Evolutionary conservation across 768 basidiomycete species (phyloP).

Genomic region (Hemileccinum rubropunctum): DNA sequence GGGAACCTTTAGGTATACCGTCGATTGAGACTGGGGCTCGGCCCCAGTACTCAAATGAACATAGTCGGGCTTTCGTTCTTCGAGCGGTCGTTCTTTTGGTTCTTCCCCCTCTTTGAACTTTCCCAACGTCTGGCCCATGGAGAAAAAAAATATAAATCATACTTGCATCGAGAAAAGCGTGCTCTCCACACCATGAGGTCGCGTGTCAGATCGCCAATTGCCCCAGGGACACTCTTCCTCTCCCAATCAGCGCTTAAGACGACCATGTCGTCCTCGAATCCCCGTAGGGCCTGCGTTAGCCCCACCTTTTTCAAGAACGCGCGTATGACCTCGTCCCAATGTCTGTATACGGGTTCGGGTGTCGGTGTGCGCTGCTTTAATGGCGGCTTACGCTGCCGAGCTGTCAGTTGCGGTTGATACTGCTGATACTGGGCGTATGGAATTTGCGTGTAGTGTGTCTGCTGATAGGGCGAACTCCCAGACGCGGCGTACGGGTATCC

Average conservation of each 20-base stretch:
- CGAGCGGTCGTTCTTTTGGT: slow-evolving; percentile 39
- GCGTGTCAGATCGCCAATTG: slow-evolving; percentile 49
- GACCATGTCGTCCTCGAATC: slow-evolving; percentile 69
- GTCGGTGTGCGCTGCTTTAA: slow-evolving; percentile 31
- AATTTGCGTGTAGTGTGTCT: slow-evolving; percentile 33
- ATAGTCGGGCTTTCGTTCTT: slow-evolving; percentile 70
- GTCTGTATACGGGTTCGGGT: slow-evolving; percentile 45
- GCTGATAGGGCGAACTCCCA: slow-evolving; percentile 31
- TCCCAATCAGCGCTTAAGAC: slow-evolving; percentile 71
- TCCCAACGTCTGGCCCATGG: slow-evolving; percentile 23
- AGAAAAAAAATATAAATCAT: slow-evolving; percentile 2
- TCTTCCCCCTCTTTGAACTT: slow-evolving; percentile 29
- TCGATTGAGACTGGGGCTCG: slow-evolving; percentile 52
- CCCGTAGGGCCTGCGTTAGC: slow-evolving; percentile 55
- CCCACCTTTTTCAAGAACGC: slow-evolving; percentile 54
- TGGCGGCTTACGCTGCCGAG: slow-evolving; percentile 30
- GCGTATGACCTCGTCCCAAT: slow-evolving; percentile 62
- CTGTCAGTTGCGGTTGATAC: slow-evolving; percentile 25
- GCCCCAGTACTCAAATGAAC: slow-evolving; percentile 46
- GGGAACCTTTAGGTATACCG: slow-evolving; percentile 42
- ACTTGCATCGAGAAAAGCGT: not conserved
- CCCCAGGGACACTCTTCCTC: slow-evolving; percentile 49
- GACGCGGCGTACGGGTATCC: slow-evolving; percentile 31
- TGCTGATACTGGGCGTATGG: slow-evolving; percentile 35
- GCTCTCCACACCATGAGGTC: slow-evolving; percentile 46